Evolutionary conservation across 345 rosid species (phyloP).

Genomic region (Rhizophora apiculata): DNA sequence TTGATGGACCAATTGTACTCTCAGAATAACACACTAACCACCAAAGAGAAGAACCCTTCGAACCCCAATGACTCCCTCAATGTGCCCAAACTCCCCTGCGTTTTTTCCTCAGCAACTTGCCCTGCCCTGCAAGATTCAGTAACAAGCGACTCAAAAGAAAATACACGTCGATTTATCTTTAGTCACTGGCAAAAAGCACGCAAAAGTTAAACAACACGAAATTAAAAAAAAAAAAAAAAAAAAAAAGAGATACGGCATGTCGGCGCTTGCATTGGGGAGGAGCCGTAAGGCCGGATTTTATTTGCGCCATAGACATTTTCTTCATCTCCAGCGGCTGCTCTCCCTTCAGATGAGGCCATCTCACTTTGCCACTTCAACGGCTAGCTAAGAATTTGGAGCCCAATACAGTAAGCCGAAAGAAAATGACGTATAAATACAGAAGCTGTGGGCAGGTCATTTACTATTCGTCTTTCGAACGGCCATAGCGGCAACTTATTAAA

Average conservation of each 20-base stretch:
- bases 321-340: constrained; percentile 7
- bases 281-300: constrained; percentile 19
- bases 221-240: no score
- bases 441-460: no score
- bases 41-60: background rate
- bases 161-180: no score
- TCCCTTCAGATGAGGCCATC: background rate
- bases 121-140: background rate
- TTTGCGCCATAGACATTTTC: constrained; percentile 18
- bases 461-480: no score
- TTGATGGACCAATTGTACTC: no score
- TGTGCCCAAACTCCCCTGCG: background rate
- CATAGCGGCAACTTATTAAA: no score
- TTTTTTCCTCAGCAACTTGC: background rate
- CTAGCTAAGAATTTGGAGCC: no score
- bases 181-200: no score
- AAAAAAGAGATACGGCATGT: no score
- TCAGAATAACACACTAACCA: background rate
- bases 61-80: background rate
- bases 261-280: constrained; percentile 15
- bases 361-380: background rate
- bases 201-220: no score
- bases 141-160: background rate
- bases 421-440: no score
- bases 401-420: no score